phyloP scores from a whole-genome alignment of 257 asterid species.

The Lavandula angustifolia region DNA sequence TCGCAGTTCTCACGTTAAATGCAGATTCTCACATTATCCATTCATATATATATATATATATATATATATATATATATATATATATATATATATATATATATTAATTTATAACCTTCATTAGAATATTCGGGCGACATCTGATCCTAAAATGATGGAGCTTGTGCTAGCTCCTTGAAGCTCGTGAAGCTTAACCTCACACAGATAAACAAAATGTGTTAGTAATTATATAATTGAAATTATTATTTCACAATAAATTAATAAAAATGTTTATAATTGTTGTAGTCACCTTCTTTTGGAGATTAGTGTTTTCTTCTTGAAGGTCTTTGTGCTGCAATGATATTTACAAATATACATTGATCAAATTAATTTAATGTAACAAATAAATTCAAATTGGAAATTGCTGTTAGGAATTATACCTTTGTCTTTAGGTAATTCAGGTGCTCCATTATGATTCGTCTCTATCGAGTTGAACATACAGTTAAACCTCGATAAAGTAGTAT shows the following conservation, averaged over 20 bases:
- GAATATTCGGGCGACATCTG: conserved; percentile 30
- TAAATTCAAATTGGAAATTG: not conserved
- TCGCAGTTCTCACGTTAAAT: too few relatives aligned
- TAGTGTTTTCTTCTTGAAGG: conserved; percentile 56
- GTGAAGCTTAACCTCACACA: conserved; percentile 36
- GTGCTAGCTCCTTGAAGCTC: conserved; percentile 40
- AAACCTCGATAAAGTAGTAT: too few relatives aligned
- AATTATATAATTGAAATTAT: not conserved
- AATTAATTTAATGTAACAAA: too few relatives aligned
- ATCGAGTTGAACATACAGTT: conserved; percentile 14
- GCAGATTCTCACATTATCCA: too few relatives aligned
- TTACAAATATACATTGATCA: too few relatives aligned
- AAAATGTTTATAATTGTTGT: not conserved
- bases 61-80: too few relatives aligned
- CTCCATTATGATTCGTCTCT: conserved; percentile 50
- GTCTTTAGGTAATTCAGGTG: conserved; percentile 49
- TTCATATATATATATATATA: too few relatives aligned
- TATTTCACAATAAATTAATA: too few relatives aligned
- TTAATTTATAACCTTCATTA: conserved; percentile 19
- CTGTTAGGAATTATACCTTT: conserved; percentile 35
- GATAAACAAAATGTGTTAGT: not conserved
- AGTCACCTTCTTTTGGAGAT: conserved; percentile 58
- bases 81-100: too few relatives aligned
- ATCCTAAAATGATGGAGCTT: conserved; percentile 35
- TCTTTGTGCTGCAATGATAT: conserved; percentile 49